A percentile compares a stretch with the other conserved stretches of the same genome.
Conservation (phyloP, 768 basidiomycete genomes). For the Pleurotus ostreatus region DNA sequence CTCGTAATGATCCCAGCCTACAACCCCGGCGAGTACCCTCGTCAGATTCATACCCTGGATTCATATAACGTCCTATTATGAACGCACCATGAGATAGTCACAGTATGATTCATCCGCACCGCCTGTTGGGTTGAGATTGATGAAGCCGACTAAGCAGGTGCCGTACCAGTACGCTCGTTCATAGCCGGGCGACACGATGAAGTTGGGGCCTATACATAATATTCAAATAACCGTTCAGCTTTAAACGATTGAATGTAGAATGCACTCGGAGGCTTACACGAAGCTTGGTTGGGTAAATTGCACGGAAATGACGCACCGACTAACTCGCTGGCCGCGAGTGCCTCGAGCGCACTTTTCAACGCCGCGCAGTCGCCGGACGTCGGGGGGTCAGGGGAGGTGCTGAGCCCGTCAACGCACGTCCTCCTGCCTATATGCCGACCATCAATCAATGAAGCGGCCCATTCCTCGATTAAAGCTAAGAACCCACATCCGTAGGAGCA, state of each 20-base stretch:
- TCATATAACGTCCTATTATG: background rate
- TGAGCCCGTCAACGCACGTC: slow-evolving; percentile 9
- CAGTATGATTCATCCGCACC: slow-evolving; percentile 8
- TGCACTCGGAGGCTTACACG: slow-evolving; percentile 1
- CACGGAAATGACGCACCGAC: slow-evolving; percentile 5
- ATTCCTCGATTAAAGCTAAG: background rate
- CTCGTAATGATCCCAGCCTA: slow-evolving; percentile 5
- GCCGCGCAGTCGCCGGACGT: slow-evolving; percentile 7
- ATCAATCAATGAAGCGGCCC: background rate
- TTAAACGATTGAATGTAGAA: background rate
- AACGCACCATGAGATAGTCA: slow-evolving; percentile 11
- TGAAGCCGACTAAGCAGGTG: slow-evolving; percentile 10
- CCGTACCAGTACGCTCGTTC: slow-evolving; percentile 9
- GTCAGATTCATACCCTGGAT: background rate
- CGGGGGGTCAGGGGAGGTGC: slow-evolving; percentile 3
- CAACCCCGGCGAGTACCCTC: too few species aligned
- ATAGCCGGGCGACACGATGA: slow-evolving; percentile 9
- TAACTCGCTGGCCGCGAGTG: slow-evolving; percentile 10
- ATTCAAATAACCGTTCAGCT: background rate
- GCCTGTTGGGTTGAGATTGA: slow-evolving; percentile 9
- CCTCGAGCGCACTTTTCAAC: slow-evolving; percentile 5
- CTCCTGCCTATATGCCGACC: background rate
- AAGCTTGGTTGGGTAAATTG: slow-evolving; percentile 4
- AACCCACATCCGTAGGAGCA: slow-evolving; percentile 8
- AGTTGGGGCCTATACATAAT: slow-evolving; percentile 10